Percentiles rank a stretch among this genome's conserved stretches.
phyloP scores from a whole-genome alignment of 495 filamentous ascomycete genomes.

The Penicillium cinerascens region DNA sequence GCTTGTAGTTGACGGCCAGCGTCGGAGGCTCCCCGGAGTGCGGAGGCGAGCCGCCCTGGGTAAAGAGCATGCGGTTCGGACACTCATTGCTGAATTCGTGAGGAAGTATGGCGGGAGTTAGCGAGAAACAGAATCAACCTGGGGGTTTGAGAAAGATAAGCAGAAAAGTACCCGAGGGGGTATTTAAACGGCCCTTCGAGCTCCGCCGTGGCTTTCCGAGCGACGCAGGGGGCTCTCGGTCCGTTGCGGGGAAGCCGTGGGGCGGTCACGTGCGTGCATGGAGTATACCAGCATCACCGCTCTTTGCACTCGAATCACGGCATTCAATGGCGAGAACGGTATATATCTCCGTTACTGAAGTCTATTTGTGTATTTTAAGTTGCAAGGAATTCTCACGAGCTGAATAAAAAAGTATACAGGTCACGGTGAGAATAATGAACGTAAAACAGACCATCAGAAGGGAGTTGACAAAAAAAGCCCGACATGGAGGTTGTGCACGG shows the following conservation, averaged over 20 bases:
- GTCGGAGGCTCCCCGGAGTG: conserved; percentile 11
- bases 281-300: not conserved
- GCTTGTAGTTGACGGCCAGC: conserved; percentile 12
- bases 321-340: too few relatives aligned
- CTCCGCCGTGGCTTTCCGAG: not conserved
- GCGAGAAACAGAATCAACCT: too few relatives aligned
- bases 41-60: conserved; percentile 18
- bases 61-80: conserved; percentile 11
- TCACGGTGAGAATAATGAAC: too few relatives aligned
- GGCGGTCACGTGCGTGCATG: not conserved
- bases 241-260: not conserved
- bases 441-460: too few relatives aligned
- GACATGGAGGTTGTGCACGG: too few relatives aligned
- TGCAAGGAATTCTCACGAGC: too few relatives aligned
- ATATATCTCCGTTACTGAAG: too few relatives aligned
- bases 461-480: too few relatives aligned
- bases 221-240: not conserved
- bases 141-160: too few relatives aligned
- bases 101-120: not conserved
- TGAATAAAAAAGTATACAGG: too few relatives aligned
- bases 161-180: too few relatives aligned
- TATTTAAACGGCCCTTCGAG: not conserved
- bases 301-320: not conserved
- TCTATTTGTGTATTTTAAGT: too few relatives aligned
- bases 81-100: conserved; percentile 13